Base-by-base conservation (phyloP, 306 rosid genomes). In the Rubus idaeus region DNA sequence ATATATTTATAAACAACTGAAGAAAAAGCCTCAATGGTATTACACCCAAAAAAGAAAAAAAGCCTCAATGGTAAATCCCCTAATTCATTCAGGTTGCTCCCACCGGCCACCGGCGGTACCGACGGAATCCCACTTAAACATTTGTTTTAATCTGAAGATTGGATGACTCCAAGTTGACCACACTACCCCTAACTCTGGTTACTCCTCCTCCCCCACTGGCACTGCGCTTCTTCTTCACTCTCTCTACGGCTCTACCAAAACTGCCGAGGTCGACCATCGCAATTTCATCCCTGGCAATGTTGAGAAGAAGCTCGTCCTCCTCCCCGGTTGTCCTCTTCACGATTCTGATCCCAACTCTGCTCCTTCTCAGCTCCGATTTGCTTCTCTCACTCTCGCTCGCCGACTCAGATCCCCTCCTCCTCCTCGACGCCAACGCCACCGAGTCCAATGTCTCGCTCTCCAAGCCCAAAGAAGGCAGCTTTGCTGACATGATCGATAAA, bases 401-500 rank as follows among this genome's bases (percentile, higher is more conserved):
- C 4, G 89, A 84, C 20, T 74, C 93, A 73, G 96, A 89, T 92
- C 96, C 37, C 76, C 71, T 83, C 26, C 78, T 37, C 75, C 75
- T 83, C 30, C 80, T 87, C 70, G 79, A 70, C 77, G 70, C 61
- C 47, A 93, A 91, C 82, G 73, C 87, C 45, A 86, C 97, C 40
- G 90, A 86, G 79, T 86, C 87, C 30, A 91, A 86, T 79, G 96
- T 83, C 26, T 87, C 99, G 11, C 69, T 68, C 23, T 87, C 97
- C 8, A 83, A 86, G 41, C 89, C 89, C 3, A 81, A 90, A 44
- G 97, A 94, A 78, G 96, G 89, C 3, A 91, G 94, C 78, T 96
- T 96, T 66, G 98, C 99, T 3, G 97, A 96, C 74, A 96, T 96
- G 79, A 89, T 96, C 74, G 99, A 96, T 85, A 96, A 91, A 53